Conservation (phyloP, 352 stramenopile genomes). For the Globisporangium yorkense region DNA sequence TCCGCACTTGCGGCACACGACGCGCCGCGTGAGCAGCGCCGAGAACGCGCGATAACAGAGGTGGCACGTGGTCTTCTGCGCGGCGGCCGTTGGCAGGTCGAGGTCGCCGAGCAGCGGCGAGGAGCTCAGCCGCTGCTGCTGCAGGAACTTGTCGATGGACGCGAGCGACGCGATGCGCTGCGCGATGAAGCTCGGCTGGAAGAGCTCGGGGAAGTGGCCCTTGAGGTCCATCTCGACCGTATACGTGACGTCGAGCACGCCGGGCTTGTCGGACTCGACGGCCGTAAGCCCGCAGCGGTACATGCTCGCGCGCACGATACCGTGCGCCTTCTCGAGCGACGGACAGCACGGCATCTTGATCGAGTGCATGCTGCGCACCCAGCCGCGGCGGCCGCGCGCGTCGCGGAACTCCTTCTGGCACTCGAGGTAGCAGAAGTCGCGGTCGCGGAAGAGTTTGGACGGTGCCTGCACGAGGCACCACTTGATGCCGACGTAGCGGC, state of each 20-base stretch:
- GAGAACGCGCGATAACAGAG: conserved; percentile 71
- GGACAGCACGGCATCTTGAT: conserved; percentile 53
- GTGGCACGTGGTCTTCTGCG: conserved; percentile 38
- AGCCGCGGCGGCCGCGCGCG: conserved; percentile 41
- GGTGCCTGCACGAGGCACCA: conserved; percentile 76
- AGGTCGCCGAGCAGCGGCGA: conserved; percentile 72
- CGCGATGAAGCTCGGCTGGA: conserved; percentile 58
- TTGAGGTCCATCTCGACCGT: conserved; percentile 85
- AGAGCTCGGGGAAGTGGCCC: conserved; percentile 62
- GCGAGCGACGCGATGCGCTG: conserved; percentile 62
- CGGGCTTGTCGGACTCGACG: conserved; percentile 67
- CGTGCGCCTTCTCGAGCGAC: conserved; percentile 38
- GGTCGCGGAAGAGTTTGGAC: conserved; percentile 62
- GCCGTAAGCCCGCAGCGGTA: conserved; percentile 77
- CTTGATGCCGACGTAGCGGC: conserved; percentile 76
- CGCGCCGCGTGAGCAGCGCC: conserved; percentile 34
- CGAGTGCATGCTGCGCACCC: conserved; percentile 51
- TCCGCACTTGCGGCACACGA: conserved; percentile 74
- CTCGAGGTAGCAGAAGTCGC: conserved; percentile 77
- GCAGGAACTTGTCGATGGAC: conserved; percentile 70
- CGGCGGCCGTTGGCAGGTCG: conserved; percentile 30
- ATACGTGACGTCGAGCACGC: conserved; percentile 74
- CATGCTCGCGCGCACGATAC: conserved; percentile 72
- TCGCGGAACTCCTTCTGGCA: conserved; percentile 84
- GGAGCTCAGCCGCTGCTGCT: conserved; percentile 77